Evolutionary conservation across 441 rosid species (phyloP), one percentile per base, ranked within the genome.

Genomic region (Corymbia citriodora): DNA sequence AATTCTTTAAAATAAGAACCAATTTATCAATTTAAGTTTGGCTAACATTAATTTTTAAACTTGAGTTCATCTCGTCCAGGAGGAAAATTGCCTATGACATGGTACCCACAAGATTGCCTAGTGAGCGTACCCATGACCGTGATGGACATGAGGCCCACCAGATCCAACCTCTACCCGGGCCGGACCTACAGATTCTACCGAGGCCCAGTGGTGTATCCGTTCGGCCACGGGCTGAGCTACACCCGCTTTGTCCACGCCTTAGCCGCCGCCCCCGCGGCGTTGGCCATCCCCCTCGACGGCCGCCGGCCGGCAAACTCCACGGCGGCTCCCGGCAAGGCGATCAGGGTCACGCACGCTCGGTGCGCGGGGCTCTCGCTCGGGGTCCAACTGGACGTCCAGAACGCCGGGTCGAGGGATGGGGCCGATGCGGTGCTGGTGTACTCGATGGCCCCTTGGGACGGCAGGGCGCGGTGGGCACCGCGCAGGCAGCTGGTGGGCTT

Each of bases 41-140:
- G 65, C 57, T 29, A 23, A 88, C 45, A 23, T 8, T 65, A 63
- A 63, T n/a, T 10, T 50, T 52, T 29, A 11, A 23, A 25, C 2
- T 3, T 2, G 10, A 48, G 53, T 18, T 17, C 40, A 33, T 53
- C 29, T 8, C 7, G n/a, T 40, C 8, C 89, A 95, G 98, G 97
- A 72, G 99, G 99, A 1, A 98, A 95, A 92, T 92, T 97, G 59
- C 99, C 99, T 1, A 96, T 97, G 99, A 98, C 99, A n/a, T 98
- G 99, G 99, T 97, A 98, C 91, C 99, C 98, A 36, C 97, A 98
- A 87, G 98, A 95, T 0, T 98, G 97, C 55, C 72, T 96, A 8
- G 65, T 92, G 14, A 94, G 95, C 89, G 90, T 98, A 18, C 97
- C 98, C 5, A 98, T 98, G 99, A 97, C 99, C 2, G 92, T 94